Evolutionary conservation across 257 asterid species (phyloP).

Genomic region (Ajuga chamaepitys): DNA sequence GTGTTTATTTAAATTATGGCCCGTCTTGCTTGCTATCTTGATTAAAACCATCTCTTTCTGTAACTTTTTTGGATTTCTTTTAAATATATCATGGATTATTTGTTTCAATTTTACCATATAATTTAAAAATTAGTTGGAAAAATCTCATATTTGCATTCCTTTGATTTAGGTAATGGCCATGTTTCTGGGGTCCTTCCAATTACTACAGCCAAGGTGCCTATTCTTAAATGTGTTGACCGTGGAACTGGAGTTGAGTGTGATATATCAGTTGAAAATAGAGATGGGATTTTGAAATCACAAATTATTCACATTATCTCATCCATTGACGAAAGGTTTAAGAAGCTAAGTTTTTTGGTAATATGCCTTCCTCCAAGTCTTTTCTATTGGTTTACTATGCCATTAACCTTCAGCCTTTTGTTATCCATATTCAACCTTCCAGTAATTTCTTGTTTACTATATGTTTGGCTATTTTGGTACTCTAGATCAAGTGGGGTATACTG

Average conservation of each 20-base stretch:
- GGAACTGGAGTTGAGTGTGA: slow-evolving; percentile 98
- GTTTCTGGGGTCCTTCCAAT: slow-evolving; percentile 72
- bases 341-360: slow-evolving; percentile 88
- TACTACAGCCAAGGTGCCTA: slow-evolving; percentile 85
- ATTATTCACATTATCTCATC: slow-evolving; percentile 61
- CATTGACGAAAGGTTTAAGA: slow-evolving; percentile 81
- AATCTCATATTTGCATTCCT: slow-evolving; percentile 22
- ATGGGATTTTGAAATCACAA: slow-evolving; percentile 77
- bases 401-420: slow-evolving; percentile 4
- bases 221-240: slow-evolving; percentile 81
- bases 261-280: slow-evolving; percentile 89
- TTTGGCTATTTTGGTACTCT: neutral
- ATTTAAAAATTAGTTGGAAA: neutral
- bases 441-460: neutral
- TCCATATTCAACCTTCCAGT: neutral
- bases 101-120: neutral
- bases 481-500: neutral
- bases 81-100: neutral
- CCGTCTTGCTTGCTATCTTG: neutral
- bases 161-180: slow-evolving; percentile 65
- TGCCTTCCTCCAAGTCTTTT: neutral
- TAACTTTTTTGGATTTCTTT: neutral
- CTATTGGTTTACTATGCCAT: slow-evolving; percentile 1
- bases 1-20: neutral
- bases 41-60: neutral